Evolutionary conservation across 202 grass and related monocot genomes (phyloP).

Genomic region (Cymbopogon flexuosus): DNA sequence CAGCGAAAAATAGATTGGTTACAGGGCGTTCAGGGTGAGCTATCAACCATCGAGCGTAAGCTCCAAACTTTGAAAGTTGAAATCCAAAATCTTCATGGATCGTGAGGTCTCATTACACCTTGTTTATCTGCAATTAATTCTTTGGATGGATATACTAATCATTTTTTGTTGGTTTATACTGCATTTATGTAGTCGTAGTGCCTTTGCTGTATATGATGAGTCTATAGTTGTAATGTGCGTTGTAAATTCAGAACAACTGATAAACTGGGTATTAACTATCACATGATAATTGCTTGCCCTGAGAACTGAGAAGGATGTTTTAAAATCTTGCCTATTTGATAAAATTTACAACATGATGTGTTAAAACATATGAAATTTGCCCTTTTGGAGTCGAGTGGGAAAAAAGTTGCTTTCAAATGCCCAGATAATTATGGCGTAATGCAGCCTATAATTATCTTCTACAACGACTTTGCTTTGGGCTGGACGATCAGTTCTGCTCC

Average conservation of each 20-base stretch:
- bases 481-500: too few species aligned
- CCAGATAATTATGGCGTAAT: too few species aligned
- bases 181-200: not conserved
- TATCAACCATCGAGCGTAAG: slow-evolving; percentile 50
- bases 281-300: not conserved
- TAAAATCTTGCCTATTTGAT: not conserved
- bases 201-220: not conserved
- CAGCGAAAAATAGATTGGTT: slow-evolving; percentile 65
- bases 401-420: too few species aligned
- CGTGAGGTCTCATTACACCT: slow-evolving; percentile 24
- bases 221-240: slow-evolving; percentile 12
- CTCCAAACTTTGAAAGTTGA: slow-evolving; percentile 73
- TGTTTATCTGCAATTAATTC: slow-evolving; percentile 17
- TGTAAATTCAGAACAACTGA: slow-evolving; percentile 26
- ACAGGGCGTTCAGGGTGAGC: slow-evolving; percentile 54
- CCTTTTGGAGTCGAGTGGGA: too few species aligned
- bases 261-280: not conserved
- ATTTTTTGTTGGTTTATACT: slow-evolving; percentile 24
- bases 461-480: too few species aligned
- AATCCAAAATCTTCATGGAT: slow-evolving; percentile 75
- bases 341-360: not conserved
- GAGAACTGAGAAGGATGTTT: not conserved
- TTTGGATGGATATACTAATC: slow-evolving; percentile 20
- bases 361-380: not conserved
- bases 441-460: too few species aligned